Conservation (phyloP, 163 green algal species). For the Scenedesmus sp. region DNA sequence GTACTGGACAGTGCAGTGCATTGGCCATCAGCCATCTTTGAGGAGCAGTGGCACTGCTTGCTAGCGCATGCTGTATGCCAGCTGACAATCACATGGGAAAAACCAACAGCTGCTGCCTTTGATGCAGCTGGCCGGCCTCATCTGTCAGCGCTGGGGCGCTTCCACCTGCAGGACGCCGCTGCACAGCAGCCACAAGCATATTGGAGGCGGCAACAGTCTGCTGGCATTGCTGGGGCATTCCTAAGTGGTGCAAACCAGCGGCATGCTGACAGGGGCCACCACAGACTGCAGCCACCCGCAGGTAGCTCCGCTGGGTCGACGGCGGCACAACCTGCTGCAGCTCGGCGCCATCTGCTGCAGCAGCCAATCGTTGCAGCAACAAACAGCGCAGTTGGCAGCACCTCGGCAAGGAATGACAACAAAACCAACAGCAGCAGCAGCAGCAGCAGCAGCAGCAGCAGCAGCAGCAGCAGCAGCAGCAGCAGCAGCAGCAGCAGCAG, state of each 20-base stretch:
- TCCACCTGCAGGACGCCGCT: not conserved
- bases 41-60: no score
- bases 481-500: not conserved
- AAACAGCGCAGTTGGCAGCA: not conserved
- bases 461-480: not conserved
- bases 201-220: not conserved
- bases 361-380: not conserved
- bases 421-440: not conserved
- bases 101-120: not conserved
- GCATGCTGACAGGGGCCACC: not conserved
- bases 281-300: not conserved
- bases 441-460: not conserved
- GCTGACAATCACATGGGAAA: not conserved
- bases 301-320: not conserved
- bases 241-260: not conserved
- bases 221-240: not conserved
- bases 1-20: not conserved
- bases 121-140: slow-evolving; percentile 13
- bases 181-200: not conserved
- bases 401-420: not conserved
- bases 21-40: not conserved
- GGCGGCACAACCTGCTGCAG: not conserved
- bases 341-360: not conserved
- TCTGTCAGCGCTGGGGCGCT: not conserved
- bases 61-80: not conserved